Percentiles rank a stretch among this genome's conserved stretches.
Conservation (phyloP, 1,284 basidiomycete genomes). For the Ustilago xerochloae region DNA sequence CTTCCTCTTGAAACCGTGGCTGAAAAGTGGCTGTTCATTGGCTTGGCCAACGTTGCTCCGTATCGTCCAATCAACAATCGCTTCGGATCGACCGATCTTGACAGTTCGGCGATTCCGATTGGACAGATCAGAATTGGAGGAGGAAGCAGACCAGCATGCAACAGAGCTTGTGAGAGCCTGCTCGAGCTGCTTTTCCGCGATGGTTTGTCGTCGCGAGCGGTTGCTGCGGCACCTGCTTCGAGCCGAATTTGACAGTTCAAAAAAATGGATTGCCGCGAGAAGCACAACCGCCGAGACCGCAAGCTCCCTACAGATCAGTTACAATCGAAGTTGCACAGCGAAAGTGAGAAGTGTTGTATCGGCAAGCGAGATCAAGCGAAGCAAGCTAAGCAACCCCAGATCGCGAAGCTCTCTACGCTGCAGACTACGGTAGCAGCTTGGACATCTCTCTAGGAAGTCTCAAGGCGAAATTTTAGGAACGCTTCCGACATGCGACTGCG, state of each 20-base stretch:
- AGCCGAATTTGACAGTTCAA: background rate
- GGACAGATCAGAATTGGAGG: background rate
- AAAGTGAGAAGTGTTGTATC: background rate
- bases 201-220: background rate
- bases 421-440: too few species aligned
- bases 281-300: too few species aligned
- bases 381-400: background rate
- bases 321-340: background rate
- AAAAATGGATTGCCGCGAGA: slow-evolving; percentile 21
- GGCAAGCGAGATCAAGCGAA: background rate
- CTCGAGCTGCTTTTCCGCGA: background rate
- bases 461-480: too few species aligned
- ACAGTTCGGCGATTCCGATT: background rate
- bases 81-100: background rate
- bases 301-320: slow-evolving; percentile 1
- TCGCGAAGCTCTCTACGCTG: too few species aligned
- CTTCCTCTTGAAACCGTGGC: background rate
- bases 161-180: background rate
- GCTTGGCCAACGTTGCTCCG: background rate
- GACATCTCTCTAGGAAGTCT: too few species aligned
- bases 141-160: too few species aligned
- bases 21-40: background rate
- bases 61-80: background rate
- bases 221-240: background rate
- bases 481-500: slow-evolving; percentile 6